A percentile compares a stretch with the other conserved stretches of the same genome.
phyloP scores from a whole-genome alignment of 2,329 filamentous ascomycete species.

The Nectriaceae sp. region DNA sequence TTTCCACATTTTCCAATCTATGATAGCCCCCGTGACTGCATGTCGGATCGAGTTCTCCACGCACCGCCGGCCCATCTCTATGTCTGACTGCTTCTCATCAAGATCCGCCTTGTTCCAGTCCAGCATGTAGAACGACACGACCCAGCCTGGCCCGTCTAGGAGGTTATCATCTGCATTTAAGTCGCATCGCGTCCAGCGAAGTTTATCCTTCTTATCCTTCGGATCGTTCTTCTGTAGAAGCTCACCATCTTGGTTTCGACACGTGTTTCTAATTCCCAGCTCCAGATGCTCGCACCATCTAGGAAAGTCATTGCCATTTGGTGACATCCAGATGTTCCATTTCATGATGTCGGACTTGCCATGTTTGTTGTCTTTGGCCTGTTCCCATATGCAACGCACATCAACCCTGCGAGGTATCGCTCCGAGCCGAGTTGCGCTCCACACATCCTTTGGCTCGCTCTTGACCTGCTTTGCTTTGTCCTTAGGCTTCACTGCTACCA shows the following conservation, averaged over 20 bases:
- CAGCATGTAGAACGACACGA: background rate
- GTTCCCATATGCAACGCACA: conserved; percentile 1
- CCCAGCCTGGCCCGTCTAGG: background rate
- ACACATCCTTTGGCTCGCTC: no score
- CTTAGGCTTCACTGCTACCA: no score
- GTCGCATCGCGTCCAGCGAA: conserved; percentile 7
- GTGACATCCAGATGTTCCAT: conserved; percentile 4
- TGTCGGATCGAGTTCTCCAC: background rate
- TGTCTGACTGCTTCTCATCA: background rate
- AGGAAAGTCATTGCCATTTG: background rate
- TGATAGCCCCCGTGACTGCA: background rate
- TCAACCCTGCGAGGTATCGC: background rate
- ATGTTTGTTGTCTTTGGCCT: background rate
- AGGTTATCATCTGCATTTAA: conserved; percentile 5
- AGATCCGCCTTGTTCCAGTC: background rate
- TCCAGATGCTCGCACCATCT: conserved; percentile 1
- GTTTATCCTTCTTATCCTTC: no score
- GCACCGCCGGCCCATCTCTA: background rate
- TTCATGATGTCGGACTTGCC: background rate
- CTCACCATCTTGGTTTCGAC: background rate
- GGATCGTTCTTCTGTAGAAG: background rate
- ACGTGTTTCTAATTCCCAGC: background rate
- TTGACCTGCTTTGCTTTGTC: no score
- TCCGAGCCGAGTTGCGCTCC: no score
- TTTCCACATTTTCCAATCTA: no score